phyloP scores from a whole-genome alignment of 1,139 yeast species.

The Pichia inconspicua region DNA sequence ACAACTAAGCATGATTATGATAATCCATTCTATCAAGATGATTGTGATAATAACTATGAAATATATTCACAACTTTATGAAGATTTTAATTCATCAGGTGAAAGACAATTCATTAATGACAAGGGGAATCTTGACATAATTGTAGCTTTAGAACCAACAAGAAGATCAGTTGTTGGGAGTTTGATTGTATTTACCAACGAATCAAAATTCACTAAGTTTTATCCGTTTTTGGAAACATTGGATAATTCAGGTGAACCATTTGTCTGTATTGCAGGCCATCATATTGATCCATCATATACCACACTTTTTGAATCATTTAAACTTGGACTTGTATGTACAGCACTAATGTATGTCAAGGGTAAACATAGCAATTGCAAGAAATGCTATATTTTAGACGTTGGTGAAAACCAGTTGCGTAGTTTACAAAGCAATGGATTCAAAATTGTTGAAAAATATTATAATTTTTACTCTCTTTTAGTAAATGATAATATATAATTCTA shows the following conservation, averaged over 20 bases:
- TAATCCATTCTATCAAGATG: slow-evolving; percentile 14
- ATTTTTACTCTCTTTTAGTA: slow-evolving; percentile 7
- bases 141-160: slow-evolving; percentile 52
- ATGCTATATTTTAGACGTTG: slow-evolving; percentile 22
- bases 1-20: slow-evolving; percentile 18
- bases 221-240: slow-evolving; percentile 36
- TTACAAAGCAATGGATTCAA: slow-evolving; percentile 12
- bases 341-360: slow-evolving; percentile 44
- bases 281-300: slow-evolving; percentile 50
- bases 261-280: slow-evolving; percentile 51
- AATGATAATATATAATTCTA: not conserved
- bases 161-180: slow-evolving; percentile 50
- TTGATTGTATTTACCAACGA: slow-evolving; percentile 47
- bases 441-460: slow-evolving; percentile 8
- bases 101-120: slow-evolving; percentile 15
- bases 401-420: slow-evolving; percentile 12
- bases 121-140: slow-evolving; percentile 32
- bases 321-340: slow-evolving; percentile 54
- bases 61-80: slow-evolving; percentile 30
- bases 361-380: slow-evolving; percentile 11
- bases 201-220: slow-evolving; percentile 42
- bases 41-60: slow-evolving; percentile 35
- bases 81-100: slow-evolving; percentile 2
- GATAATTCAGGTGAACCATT: slow-evolving; percentile 14
- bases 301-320: slow-evolving; percentile 50